phyloP scores from a whole-genome alignment of 1,284 basidiomycete genomes.

The Trichosporon asahii region DNA sequence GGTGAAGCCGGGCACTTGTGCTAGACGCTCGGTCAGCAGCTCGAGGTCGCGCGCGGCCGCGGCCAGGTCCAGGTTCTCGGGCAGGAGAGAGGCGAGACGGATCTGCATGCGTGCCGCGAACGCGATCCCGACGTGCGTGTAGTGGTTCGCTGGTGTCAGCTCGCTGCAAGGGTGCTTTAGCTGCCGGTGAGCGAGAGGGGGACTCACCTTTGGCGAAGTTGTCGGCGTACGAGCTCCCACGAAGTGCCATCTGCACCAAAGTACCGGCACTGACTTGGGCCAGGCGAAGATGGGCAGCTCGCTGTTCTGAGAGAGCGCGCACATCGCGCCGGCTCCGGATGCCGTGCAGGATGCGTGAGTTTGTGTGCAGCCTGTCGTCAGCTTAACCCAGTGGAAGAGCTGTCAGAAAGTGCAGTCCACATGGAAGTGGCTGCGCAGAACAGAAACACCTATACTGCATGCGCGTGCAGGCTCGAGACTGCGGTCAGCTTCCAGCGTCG shows the following conservation, averaged over 20 bases:
- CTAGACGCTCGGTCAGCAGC: slow-evolving; percentile 34
- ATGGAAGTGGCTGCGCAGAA: too few relatives aligned
- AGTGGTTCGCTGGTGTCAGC: slow-evolving; percentile 28
- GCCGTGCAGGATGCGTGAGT: slow-evolving; percentile 36
- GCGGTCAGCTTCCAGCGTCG: slow-evolving; percentile 12
- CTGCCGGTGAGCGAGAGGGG: too few relatives aligned
- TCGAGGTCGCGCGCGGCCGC: slow-evolving; percentile 45
- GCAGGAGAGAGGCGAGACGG: slow-evolving; percentile 39
- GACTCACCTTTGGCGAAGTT: slow-evolving; percentile 22
- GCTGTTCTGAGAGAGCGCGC: slow-evolving; percentile 26
- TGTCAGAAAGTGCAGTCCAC: background rate
- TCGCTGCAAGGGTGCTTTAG: background rate
- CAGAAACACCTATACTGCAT: slow-evolving; percentile 13
- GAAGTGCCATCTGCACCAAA: slow-evolving; percentile 31
- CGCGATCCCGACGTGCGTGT: slow-evolving; percentile 41
- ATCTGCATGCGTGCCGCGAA: slow-evolving; percentile 45
- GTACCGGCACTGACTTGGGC: slow-evolving; percentile 33
- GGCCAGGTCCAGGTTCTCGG: slow-evolving; percentile 37
- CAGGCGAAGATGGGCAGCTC: slow-evolving; percentile 26
- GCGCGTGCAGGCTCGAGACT: slow-evolving; percentile 25
- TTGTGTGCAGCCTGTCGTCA: slow-evolving; percentile 27
- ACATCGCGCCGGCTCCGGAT: slow-evolving; percentile 34
- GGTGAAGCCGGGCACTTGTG: slow-evolving; percentile 44
- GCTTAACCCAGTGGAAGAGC: too few relatives aligned
- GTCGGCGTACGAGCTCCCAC: slow-evolving; percentile 32